A percentile compares a stretch with the other conserved stretches of the same genome.
phyloP scores from a whole-genome alignment of 2,329 filamentous ascomycete species.

The Emergomyces orientalis region DNA sequence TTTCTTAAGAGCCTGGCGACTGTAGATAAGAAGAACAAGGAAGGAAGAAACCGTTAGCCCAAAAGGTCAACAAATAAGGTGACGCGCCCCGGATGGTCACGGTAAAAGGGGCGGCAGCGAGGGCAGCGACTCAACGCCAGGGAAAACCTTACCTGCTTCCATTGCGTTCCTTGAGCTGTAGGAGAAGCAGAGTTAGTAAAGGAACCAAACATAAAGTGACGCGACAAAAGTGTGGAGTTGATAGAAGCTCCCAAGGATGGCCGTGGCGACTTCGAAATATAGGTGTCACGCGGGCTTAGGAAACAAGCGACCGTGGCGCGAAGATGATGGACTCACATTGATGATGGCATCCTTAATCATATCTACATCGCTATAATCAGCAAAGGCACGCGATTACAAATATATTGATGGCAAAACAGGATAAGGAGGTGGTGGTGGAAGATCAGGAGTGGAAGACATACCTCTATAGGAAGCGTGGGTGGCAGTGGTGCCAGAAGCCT shows the following conservation, averaged over 20 bases:
- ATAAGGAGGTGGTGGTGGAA: conserved; percentile 38
- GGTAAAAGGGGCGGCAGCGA: conserved; percentile 10
- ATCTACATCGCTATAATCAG: conserved; percentile 48
- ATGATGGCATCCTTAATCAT: conserved; percentile 66
- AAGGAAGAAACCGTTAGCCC: conserved; percentile 3
- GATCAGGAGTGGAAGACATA: conserved; percentile 40
- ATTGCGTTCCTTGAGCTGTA: conserved; percentile 60
- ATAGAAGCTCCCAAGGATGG: conserved; percentile 5
- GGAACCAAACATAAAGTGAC: conserved; percentile 18
- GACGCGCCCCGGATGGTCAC: conserved; percentile 3
- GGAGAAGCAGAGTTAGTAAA: conserved; percentile 41
- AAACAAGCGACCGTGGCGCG: conserved; percentile 34
- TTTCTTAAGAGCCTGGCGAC: conserved; percentile 65
- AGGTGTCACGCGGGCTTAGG: conserved; percentile 31
- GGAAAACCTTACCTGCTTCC: conserved; percentile 54
- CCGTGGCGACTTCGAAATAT: conserved; percentile 14
- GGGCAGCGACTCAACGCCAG: conserved; percentile 16
- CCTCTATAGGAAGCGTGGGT: conserved; percentile 59
- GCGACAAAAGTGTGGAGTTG: conserved; percentile 19
- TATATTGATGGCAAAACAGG: conserved; percentile 27
- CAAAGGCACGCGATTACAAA: conserved; percentile 44
- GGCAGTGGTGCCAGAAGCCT: conserved; percentile 47
- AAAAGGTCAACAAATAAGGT: not conserved
- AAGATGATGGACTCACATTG: conserved; percentile 52
- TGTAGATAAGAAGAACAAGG: conserved; percentile 28